Base-by-base conservation (phyloP, 306 rosid genomes). In the Quercus variabilis region DNA sequence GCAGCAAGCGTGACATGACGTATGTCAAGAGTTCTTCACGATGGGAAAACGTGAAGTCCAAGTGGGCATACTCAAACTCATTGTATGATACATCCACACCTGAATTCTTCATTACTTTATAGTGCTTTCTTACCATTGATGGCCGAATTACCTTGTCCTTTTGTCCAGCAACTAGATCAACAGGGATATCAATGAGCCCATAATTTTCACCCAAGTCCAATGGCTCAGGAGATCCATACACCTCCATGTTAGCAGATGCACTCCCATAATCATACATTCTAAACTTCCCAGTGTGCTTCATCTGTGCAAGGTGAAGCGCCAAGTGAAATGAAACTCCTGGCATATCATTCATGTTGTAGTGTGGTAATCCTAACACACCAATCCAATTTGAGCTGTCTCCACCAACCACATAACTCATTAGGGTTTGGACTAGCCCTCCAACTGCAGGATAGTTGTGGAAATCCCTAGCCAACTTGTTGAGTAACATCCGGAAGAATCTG, bases 331-430 rank as follows among this genome's bases (percentile, higher is more conserved):
- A 85, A 20, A 94, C 90, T 20, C 98, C 98, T 0, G 97, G 98
- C 98, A 94, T 94, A 79, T 94, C 98, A 43, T 94, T 91, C 97
- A 92, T 94, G 82, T 94, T 94, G 85, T 94, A 94, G 84, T 94
- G 98, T 5, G 98, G 97, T 55, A 91, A 65, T 19, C 97, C 97
- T 69, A 92, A 70, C 13, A 90, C 97, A 18, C 98, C 98, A 35
- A 94, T 94, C 98, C 98, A 94, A 73, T 94, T 94, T 63, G 98
- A 94, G 84, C 97, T 94, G 86, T 94, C 98, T 26, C 98, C 98
- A 6, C 98, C 98, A 60, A 87, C 93, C 46, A 86, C 78, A 70
- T 94, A 94, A 75, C 98, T 79, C 97, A 94, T 91, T 21, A 94
- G 49, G 19, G 95, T 94, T 83, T 94, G 98, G 81, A 94, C 98